Percentiles rank a stretch among this genome's conserved stretches.
phyloP scores from a whole-genome alignment of 352 stramenopile species.

The Pythium coloratum region DNA sequence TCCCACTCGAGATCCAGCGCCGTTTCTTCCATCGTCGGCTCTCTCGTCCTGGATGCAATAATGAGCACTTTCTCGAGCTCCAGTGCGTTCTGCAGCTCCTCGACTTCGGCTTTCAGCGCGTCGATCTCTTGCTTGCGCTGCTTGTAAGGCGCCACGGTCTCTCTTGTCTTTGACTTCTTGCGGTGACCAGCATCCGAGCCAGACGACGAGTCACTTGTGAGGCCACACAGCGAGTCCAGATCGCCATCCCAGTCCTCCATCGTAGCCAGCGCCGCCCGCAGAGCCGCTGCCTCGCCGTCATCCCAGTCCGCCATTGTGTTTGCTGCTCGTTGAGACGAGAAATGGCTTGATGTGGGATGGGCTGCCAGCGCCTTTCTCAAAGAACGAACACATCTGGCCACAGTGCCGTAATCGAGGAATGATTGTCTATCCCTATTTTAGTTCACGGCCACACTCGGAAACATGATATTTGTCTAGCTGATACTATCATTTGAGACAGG shows the following conservation, averaged over 20 bases:
- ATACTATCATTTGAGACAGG: no score
- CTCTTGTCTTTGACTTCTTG: background rate
- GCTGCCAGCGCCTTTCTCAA: no score
- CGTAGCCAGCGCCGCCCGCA: background rate
- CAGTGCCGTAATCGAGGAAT: no score
- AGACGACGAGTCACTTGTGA: background rate
- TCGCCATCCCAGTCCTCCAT: slow-evolving; percentile 1
- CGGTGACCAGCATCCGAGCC: background rate
- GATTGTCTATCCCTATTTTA: no score
- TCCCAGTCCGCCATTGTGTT: background rate
- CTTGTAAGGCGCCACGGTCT: slow-evolving; percentile 2
- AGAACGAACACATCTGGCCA: no score
- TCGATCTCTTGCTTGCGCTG: slow-evolving; percentile 14
- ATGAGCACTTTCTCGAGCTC: slow-evolving; percentile 6
- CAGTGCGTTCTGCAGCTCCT: slow-evolving; percentile 14
- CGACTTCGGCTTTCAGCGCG: slow-evolving; percentile 8
- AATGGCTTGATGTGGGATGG: no score
- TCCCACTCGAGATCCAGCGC: slow-evolving; percentile 14
- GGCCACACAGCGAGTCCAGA: background rate
- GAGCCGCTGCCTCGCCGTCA: background rate
- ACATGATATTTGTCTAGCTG: no score
- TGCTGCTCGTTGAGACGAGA: no score
- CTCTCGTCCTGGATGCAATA: background rate
- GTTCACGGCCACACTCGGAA: no score
- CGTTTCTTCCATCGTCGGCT: slow-evolving; percentile 3